phyloP scores from a whole-genome alignment of 140 eudicot species.

The Cichorium intybus region DNA sequence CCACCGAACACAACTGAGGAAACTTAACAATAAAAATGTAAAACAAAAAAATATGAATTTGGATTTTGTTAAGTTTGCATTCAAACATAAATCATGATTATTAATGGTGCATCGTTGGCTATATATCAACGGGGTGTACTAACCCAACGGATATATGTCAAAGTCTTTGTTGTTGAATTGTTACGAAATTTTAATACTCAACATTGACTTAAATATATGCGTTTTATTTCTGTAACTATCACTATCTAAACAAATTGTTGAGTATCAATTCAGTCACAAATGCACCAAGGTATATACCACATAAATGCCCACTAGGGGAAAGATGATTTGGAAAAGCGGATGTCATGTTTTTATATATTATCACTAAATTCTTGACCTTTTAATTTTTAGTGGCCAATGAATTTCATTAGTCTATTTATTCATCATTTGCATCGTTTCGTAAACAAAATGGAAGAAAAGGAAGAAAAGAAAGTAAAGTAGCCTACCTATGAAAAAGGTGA shows the following conservation, averaged over 20 bases:
- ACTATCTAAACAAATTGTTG: slow-evolving; percentile 1
- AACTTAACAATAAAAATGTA: background rate
- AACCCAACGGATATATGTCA: background rate
- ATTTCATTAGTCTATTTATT: slow-evolving; percentile 18
- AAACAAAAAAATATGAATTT: background rate
- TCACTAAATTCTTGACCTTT: slow-evolving; percentile 29
- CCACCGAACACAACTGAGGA: background rate
- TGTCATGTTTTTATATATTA: slow-evolving; percentile 35
- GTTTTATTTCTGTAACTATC: background rate
- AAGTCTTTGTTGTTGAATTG: background rate
- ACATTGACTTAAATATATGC: background rate
- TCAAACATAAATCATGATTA: background rate
- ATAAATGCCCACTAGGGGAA: slow-evolving; percentile 38
- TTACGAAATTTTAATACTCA: background rate
- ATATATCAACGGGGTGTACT: background rate
- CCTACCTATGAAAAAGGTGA: slow-evolving; percentile 95
- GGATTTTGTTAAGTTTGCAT: background rate
- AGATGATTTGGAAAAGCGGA: slow-evolving; percentile 29
- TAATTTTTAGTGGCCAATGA: slow-evolving; percentile 23
- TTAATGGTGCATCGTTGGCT: background rate
- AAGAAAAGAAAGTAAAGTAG: background rate
- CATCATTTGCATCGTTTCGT: slow-evolving; percentile 3
- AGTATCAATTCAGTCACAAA: slow-evolving; percentile 11
- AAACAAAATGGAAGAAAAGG: background rate
- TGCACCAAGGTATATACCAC: slow-evolving; percentile 25